A percentile compares a stretch with the other conserved stretches of the same genome.
Evolutionary conservation across 2,329 filamentous ascomycete genomes (phyloP).

Genomic region (Ophiocordyceps camponoti-saundersi): DNA sequence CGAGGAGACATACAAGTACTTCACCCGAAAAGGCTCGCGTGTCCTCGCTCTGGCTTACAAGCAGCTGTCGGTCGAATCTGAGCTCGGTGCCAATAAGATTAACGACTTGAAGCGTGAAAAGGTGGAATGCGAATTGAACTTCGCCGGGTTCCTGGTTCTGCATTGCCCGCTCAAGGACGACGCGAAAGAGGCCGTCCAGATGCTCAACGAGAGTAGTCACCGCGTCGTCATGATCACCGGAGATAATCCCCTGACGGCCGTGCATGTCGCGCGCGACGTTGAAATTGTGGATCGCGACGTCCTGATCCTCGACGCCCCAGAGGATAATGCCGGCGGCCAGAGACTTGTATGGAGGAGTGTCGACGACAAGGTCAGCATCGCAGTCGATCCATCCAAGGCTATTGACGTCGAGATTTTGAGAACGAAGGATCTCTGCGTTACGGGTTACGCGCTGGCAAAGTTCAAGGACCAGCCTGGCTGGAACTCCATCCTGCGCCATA

Average conservation of each 20-base stretch:
- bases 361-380: slow-evolving; percentile 74
- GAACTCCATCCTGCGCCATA: slow-evolving; percentile 62
- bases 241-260: slow-evolving; percentile 90
- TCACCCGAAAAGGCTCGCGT: slow-evolving; percentile 86
- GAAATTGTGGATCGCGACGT: slow-evolving; percentile 96
- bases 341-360: slow-evolving; percentile 88
- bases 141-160: slow-evolving; percentile 89
- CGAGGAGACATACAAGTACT: slow-evolving; percentile 97
- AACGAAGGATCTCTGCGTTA: slow-evolving; percentile 85
- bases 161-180: slow-evolving; percentile 95
- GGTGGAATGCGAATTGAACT: slow-evolving; percentile 67
- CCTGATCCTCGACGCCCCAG: slow-evolving; percentile 85
- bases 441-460: slow-evolving; percentile 80
- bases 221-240: slow-evolving; percentile 98
- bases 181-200: slow-evolving; percentile 80
- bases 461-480: slow-evolving; percentile 70
- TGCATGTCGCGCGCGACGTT: slow-evolving; percentile 87
- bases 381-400: slow-evolving; percentile 67
- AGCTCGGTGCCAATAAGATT: slow-evolving; percentile 69
- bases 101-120: slow-evolving; percentile 91
- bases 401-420: slow-evolving; percentile 68
- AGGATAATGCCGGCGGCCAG: slow-evolving; percentile 66
- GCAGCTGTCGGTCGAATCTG: slow-evolving; percentile 64
- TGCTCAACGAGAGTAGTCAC: slow-evolving; percentile 98
- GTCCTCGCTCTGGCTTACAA: slow-evolving; percentile 91